Evolutionary conservation across 108 stramenopile species (phyloP).

Genomic region (Pseudonitzschia delicatissima): DNA sequence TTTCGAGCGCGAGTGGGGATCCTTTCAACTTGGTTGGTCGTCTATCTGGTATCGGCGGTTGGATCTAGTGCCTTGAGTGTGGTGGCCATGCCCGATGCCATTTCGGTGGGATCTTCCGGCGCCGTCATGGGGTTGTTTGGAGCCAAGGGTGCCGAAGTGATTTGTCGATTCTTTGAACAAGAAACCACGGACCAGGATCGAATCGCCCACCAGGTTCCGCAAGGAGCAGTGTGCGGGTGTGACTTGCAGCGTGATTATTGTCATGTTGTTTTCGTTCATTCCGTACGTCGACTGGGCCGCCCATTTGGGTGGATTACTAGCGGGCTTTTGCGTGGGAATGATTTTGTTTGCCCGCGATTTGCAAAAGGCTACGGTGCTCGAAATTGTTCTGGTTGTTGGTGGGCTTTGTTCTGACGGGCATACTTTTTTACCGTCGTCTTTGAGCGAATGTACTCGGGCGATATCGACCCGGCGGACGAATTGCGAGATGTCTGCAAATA

Average conservation of each 20-base stretch:
- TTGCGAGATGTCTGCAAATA: slow-evolving; percentile 81
- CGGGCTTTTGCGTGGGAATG: slow-evolving; percentile 66
- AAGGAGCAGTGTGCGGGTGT: slow-evolving; percentile 68
- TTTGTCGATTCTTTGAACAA: slow-evolving; percentile 57
- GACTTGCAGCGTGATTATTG: slow-evolving; percentile 59
- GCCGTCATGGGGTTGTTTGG: slow-evolving; percentile 87
- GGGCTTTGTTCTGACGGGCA: slow-evolving; percentile 47
- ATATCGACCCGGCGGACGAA: slow-evolving; percentile 56
- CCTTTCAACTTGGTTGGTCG: slow-evolving; percentile 53
- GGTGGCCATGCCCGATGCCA: slow-evolving; percentile 66
- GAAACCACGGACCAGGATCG: slow-evolving; percentile 45
- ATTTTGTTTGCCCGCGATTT: slow-evolving; percentile 58
- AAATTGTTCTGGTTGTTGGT: slow-evolving; percentile 56
- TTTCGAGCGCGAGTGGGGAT: slow-evolving; percentile 87
- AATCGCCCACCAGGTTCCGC: slow-evolving; percentile 57
- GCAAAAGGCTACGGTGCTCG: slow-evolving; percentile 34
- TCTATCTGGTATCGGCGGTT: slow-evolving; percentile 65
- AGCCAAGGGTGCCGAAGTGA: slow-evolving; percentile 75
- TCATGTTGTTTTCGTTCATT: slow-evolving; percentile 56
- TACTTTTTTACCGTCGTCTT: slow-evolving; percentile 40
- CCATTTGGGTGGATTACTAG: slow-evolving; percentile 72
- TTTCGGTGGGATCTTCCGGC: slow-evolving; percentile 77
- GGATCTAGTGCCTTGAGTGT: slow-evolving; percentile 57
- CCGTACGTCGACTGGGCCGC: slow-evolving; percentile 83
- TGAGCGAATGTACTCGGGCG: slow-evolving; percentile 63